Conservation (phyloP, 257 asterid genomes). For the Solanum chilense region DNA sequence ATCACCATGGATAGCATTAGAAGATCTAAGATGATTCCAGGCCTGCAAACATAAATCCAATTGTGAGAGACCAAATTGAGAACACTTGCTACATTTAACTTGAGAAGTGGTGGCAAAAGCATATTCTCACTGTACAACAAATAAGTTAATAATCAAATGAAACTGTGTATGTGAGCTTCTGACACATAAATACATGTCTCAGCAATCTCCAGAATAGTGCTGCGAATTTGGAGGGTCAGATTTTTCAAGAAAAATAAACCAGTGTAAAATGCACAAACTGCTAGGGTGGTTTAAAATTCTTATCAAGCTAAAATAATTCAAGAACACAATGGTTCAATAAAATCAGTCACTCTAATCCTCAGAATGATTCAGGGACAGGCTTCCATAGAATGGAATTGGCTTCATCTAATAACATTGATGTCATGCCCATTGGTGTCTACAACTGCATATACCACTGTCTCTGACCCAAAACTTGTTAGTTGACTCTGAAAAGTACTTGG, state of each 20-base stretch:
- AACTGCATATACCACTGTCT: neutral
- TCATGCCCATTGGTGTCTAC: neutral
- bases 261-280: neutral
- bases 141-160: neutral
- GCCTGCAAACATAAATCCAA: constrained; percentile 29
- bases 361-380: neutral
- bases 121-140: neutral
- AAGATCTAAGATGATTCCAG: constrained; percentile 45
- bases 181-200: neutral
- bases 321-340: neutral
- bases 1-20: constrained; percentile 14
- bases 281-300: neutral
- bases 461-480: neutral
- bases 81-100: neutral
- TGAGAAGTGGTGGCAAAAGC: neutral
- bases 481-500: neutral
- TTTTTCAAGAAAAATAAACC: neutral
- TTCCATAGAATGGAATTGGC: neutral
- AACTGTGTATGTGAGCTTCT: neutral
- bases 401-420: neutral
- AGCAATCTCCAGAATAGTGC: neutral
- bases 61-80: neutral
- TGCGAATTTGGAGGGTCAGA: neutral
- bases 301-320: neutral
- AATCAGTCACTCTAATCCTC: neutral